phyloP scores from a whole-genome alignment of 768 basidiomycete species.

The Rhodotorula paludigena region DNA sequence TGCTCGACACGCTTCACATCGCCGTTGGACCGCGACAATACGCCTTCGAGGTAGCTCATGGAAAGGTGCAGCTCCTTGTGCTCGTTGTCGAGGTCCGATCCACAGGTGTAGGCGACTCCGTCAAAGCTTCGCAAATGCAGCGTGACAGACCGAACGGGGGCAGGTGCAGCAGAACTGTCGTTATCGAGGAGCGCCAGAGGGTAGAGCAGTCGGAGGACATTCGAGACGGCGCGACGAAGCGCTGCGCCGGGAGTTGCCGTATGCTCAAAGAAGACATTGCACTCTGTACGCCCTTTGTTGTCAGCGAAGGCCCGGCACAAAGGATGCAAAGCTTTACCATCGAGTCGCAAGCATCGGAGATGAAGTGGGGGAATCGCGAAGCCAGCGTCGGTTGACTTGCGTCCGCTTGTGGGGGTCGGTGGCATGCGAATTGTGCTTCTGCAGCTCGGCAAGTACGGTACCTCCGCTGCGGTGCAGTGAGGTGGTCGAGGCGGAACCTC shows the following conservation, averaged over 20 bases:
- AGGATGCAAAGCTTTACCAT: background rate
- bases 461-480: too few relatives aligned
- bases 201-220: constrained; percentile 17
- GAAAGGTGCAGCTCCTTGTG: constrained; percentile 73
- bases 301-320: background rate
- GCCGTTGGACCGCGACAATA: constrained; percentile 32
- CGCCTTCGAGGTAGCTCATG: constrained; percentile 57
- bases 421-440: too few relatives aligned
- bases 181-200: background rate
- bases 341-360: too few relatives aligned
- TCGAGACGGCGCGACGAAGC: background rate
- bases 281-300: background rate
- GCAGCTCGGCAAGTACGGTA: too few relatives aligned
- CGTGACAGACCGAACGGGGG: constrained; percentile 34
- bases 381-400: too few relatives aligned
- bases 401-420: too few relatives aligned
- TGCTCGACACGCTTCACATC: constrained; percentile 52
- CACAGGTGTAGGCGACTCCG: constrained; percentile 66
- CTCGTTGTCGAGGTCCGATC: constrained; percentile 50
- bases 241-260: background rate
- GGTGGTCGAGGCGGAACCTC: too few relatives aligned
- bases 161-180: too few relatives aligned
- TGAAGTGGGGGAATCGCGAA: too few relatives aligned
- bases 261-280: constrained; percentile 1
- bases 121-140: constrained; percentile 51